These are phyloP conservation scores for Suillus decipiens DNA, from an alignment of 768 basidiomycete species.

Conservation along the genomic window DNA sequence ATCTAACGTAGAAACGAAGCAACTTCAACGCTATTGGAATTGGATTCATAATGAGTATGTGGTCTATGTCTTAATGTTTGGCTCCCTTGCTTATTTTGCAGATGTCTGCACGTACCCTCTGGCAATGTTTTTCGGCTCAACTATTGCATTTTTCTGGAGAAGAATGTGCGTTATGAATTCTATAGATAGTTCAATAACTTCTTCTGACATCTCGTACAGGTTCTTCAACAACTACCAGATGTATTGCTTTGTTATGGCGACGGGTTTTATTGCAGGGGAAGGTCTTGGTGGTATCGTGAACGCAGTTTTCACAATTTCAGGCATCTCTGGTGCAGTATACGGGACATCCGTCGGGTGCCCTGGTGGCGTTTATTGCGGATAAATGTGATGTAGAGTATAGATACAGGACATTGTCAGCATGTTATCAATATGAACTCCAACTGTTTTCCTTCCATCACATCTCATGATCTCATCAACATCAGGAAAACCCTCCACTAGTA, in stretches of 20 bases:
- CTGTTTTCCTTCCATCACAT: neutral
- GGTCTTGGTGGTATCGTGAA: constrained; percentile 36
- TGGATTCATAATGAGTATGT: constrained; percentile 17
- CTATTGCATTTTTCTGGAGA: constrained; percentile 15
- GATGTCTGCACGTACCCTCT: constrained; percentile 16
- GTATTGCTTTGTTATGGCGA: constrained; percentile 37
- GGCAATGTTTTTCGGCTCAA: constrained; percentile 16
- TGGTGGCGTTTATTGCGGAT: constrained; percentile 25
- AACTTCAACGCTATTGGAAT: constrained; percentile 33
- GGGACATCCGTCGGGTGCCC: constrained; percentile 28
- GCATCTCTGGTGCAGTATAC: constrained; percentile 23
- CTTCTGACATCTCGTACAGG: constrained; percentile 2
- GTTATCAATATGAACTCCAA: too few species aligned
- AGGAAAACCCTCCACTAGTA: too few species aligned
- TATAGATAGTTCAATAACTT: neutral
- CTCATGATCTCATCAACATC: too few species aligned
- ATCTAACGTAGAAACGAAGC: constrained; percentile 10
- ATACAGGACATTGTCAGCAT: too few species aligned
- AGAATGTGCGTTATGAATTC: constrained; percentile 9
- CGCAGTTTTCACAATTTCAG: constrained; percentile 28
- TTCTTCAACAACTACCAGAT: constrained; percentile 15
- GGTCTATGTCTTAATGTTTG: neutral
- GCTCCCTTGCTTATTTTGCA: constrained; percentile 1
- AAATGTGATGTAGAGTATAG: neutral
- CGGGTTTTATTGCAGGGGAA: constrained; percentile 39